Conservation (phyloP, 768 basidiomycete genomes). For the Coprinellus aureogranulatus region DNA sequence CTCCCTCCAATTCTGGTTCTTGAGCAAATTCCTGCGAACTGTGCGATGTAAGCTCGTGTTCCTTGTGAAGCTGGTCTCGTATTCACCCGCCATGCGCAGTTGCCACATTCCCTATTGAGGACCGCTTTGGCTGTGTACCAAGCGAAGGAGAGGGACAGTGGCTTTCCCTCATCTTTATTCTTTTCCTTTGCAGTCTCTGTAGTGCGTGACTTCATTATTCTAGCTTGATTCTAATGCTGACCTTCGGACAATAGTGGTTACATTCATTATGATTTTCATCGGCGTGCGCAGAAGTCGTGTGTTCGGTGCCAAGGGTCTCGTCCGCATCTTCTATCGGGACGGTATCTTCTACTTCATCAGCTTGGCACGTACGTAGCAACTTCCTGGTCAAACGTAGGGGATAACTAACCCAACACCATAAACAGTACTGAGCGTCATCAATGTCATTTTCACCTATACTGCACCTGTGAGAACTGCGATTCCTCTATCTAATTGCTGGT, state of each 20-base stretch:
- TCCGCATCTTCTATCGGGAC: background rate
- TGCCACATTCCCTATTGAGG: background rate
- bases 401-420: background rate
- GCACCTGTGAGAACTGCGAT: background rate
- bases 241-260: background rate
- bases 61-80: too few species aligned
- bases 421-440: background rate
- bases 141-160: background rate
- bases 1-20: too few species aligned
- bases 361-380: background rate
- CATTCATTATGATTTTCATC: background rate
- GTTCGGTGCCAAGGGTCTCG: background rate
- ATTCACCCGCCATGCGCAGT: too few species aligned
- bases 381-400: background rate
- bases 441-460: background rate
- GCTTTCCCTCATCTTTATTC: background rate
- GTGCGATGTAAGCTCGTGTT: background rate
- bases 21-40: background rate
- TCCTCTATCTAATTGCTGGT: background rate
- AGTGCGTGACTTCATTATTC: background rate
- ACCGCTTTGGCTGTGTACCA: background rate
- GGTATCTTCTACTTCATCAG: slow-evolving; percentile 1
- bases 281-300: background rate
- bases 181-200: background rate
- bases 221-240: background rate